Conservation (phyloP, 1,284 basidiomycete genomes). For the Trametes pubescens region DNA sequence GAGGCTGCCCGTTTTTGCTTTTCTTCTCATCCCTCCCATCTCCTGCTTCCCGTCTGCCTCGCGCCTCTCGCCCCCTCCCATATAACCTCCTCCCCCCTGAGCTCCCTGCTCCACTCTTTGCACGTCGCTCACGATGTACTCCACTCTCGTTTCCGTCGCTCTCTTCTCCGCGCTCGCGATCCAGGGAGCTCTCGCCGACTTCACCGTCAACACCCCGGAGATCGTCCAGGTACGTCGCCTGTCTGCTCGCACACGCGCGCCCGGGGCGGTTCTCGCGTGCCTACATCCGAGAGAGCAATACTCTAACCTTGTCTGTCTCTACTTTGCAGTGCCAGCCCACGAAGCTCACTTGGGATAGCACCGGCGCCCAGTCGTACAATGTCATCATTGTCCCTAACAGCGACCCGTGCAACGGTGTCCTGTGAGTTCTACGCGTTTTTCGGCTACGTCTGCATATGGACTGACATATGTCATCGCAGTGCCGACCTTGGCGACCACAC, state of each 20-base stretch:
- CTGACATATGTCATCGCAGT: slow-evolving; percentile 39
- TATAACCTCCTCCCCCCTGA: slow-evolving; percentile 31
- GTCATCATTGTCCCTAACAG: slow-evolving; percentile 60
- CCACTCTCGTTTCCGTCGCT: slow-evolving; percentile 76
- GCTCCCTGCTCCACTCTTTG: slow-evolving; percentile 40
- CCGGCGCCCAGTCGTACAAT: slow-evolving; percentile 61
- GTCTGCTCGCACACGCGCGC: neutral
- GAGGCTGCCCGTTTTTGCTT: slow-evolving; percentile 28
- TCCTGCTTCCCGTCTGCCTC: slow-evolving; percentile 38
- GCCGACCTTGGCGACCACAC: slow-evolving; percentile 66
- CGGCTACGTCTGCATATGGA: neutral
- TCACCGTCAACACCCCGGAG: slow-evolving; percentile 56
- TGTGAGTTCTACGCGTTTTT: slow-evolving; percentile 54
- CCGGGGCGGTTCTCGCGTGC: neutral
- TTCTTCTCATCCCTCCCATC: slow-evolving; percentile 35
- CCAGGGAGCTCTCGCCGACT: slow-evolving; percentile 59
- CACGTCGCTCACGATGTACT: slow-evolving; percentile 62
- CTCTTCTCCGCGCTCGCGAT: slow-evolving; percentile 68
- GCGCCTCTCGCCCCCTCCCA: slow-evolving; percentile 17
- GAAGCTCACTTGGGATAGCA: slow-evolving; percentile 61
- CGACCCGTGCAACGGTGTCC: slow-evolving; percentile 63
- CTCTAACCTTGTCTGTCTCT: slow-evolving; percentile 12
- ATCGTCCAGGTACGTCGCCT: slow-evolving; percentile 59
- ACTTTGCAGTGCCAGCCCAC: slow-evolving; percentile 59
- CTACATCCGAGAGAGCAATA: neutral